Conservation (phyloP, 2,329 filamentous ascomycete genomes). For the Boeremia lycopersici region DNA sequence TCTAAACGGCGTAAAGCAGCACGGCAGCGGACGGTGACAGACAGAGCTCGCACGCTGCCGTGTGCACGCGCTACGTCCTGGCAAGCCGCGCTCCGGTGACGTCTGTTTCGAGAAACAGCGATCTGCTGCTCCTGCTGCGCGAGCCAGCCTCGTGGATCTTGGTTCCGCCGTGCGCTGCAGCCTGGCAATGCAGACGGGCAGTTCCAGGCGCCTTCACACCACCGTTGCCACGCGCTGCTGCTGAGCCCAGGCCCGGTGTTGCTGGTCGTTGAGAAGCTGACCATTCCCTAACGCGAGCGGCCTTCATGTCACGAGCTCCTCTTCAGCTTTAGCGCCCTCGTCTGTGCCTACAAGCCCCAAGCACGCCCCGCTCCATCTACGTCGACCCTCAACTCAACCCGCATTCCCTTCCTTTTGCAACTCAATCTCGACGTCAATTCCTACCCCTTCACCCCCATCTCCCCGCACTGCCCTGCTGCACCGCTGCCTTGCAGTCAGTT, state of each 20-base stretch:
- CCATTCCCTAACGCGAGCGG: conserved; percentile 23
- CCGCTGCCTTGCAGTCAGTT: conserved; percentile 22
- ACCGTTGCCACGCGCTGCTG: conserved; percentile 19
- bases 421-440: conserved; percentile 33
- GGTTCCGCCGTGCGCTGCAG: conserved; percentile 2
- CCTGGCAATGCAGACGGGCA: conserved; percentile 17
- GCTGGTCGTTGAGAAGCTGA: conserved; percentile 24
- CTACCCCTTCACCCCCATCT: conserved; percentile 19
- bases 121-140: conserved; percentile 24
- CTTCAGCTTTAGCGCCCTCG: conserved; percentile 20
- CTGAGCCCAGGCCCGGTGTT: conserved; percentile 21
- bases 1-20: conserved; percentile 13
- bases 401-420: conserved; percentile 29
- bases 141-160: conserved; percentile 15
- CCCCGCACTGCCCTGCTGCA: conserved; percentile 14
- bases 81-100: conserved; percentile 30
- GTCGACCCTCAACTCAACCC: conserved; percentile 25
- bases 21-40: conserved; percentile 13
- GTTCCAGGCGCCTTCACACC: conserved; percentile 15
- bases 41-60: conserved; percentile 18
- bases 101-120: conserved; percentile 30
- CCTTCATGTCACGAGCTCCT: conserved; percentile 24
- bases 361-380: conserved; percentile 35
- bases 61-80: conserved; percentile 19
- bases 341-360: conserved; percentile 23